Evolutionary conservation across 2,329 filamentous ascomycete genomes (phyloP).

Genomic region (Endocalyx cinctus): DNA sequence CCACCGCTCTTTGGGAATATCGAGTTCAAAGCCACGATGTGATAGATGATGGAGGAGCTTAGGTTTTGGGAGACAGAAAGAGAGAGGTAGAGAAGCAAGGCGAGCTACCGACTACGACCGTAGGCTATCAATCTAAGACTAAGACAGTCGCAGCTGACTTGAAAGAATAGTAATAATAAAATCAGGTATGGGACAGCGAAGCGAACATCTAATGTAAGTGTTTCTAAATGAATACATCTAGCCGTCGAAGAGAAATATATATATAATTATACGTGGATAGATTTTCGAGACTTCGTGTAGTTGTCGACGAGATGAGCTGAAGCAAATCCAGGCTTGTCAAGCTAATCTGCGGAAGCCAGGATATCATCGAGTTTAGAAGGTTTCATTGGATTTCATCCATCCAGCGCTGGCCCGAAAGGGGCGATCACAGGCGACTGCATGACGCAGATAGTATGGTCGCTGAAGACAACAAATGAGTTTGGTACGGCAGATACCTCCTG

Average conservation of each 20-base stretch:
- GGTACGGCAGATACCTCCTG: conserved; percentile 36
- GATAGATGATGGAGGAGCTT: conserved; percentile 31
- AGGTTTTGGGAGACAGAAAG: no score
- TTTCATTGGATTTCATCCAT: conserved; percentile 36
- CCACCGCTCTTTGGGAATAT: conserved; percentile 45
- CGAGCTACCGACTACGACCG: conserved; percentile 12
- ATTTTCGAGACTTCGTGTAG: no score
- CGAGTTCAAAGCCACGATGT: conserved; percentile 37
- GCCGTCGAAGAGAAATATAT: no score
- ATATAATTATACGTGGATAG: no score
- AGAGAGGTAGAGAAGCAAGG: conserved; percentile 15
- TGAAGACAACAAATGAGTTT: conserved; percentile 36
- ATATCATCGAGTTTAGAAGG: conserved; percentile 31
- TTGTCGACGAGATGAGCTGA: conserved; percentile 20
- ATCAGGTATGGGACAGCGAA: no score
- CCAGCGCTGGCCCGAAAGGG: conserved; percentile 30
- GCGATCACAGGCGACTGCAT: conserved; percentile 36
- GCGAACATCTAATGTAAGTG: no score
- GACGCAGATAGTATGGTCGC: conserved; percentile 32
- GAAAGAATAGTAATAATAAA: no score
- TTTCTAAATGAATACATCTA: no score
- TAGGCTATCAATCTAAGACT: conserved; percentile 10
- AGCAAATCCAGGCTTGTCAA: conserved; percentile 21
- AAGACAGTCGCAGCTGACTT: no score
- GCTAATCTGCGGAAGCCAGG: conserved; percentile 19